phyloP scores from a whole-genome alignment of 768 basidiomycete species.

The Nidularia pulvinata region DNA sequence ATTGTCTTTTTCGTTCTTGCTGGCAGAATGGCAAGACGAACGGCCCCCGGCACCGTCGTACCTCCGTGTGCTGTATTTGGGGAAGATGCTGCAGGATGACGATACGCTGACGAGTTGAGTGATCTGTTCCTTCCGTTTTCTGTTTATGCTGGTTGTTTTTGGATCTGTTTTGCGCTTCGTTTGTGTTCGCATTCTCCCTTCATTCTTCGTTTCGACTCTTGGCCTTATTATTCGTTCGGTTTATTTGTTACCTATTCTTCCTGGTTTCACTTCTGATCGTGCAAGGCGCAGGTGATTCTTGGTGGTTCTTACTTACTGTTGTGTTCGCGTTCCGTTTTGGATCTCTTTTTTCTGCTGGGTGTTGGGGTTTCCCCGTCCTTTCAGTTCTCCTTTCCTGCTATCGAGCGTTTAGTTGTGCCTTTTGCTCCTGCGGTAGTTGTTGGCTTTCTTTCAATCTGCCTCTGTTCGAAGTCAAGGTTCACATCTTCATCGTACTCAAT shows the following conservation, averaged over 20 bases:
- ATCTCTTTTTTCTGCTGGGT: no score
- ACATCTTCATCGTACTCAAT: no score
- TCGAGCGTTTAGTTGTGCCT: no score
- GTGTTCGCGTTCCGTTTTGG: no score
- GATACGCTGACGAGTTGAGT: slow-evolving; percentile 63
- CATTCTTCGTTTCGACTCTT: not conserved
- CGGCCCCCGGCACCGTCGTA: slow-evolving; percentile 78
- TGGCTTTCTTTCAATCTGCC: no score
- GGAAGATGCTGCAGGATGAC: slow-evolving; percentile 83
- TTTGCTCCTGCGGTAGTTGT: no score
- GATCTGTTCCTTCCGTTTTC: slow-evolving; percentile 17
- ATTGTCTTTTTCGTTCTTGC: not conserved
- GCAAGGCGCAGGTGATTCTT: no score
- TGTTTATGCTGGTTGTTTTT: not conserved
- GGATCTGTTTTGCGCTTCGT: not conserved
- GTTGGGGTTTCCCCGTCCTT: no score
- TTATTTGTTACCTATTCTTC: not conserved
- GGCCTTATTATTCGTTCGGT: not conserved
- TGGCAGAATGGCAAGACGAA: slow-evolving; percentile 75
- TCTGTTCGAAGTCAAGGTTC: no score
- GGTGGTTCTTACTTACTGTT: no score
- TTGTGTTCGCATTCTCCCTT: not conserved
- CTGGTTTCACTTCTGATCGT: no score
- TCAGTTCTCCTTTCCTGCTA: no score
- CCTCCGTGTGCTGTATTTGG: slow-evolving; percentile 74